phyloP scores from a whole-genome alignment of 2,329 filamentous ascomycete genomes.

The Exophiala phaeomuriformis region DNA sequence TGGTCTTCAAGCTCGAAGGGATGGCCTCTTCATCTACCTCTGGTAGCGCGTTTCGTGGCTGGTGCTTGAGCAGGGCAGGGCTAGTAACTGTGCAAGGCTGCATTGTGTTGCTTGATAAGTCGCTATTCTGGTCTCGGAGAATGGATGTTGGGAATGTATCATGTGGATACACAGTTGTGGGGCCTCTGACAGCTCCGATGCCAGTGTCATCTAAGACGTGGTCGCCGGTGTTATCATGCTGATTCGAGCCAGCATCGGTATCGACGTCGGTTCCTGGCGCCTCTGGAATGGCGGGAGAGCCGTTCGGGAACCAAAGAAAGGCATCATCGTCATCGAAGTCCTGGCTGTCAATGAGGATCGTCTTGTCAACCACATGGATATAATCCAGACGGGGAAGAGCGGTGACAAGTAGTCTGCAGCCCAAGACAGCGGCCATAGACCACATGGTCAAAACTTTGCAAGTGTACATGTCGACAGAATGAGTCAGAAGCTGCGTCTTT shows the following conservation, averaged over 20 bases:
- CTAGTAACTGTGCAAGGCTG: not conserved
- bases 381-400: conserved; percentile 13
- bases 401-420: conserved; percentile 5
- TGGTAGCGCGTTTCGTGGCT: not conserved
- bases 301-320: not conserved
- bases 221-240: not conserved
- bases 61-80: not conserved
- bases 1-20: conserved; percentile 4
- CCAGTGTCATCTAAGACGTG: conserved; percentile 1
- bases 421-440: conserved; percentile 2
- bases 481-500: not conserved
- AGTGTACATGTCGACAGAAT: conserved; percentile 2
- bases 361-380: conserved; percentile 5
- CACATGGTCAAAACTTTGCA: not conserved
- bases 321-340: not conserved
- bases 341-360: not conserved
- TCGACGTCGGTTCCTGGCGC: not conserved
- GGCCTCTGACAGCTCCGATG: not conserved
- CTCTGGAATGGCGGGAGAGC: not conserved
- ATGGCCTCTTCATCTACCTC: conserved; percentile 2
- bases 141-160: conserved; percentile 5
- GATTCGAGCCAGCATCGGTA: not conserved
- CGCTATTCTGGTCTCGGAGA: not conserved
- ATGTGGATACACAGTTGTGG: conserved; percentile 13
- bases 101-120: not conserved